Conservation (phyloP, 1,284 basidiomycete species). For the Sporisorium reilianum region DNA sequence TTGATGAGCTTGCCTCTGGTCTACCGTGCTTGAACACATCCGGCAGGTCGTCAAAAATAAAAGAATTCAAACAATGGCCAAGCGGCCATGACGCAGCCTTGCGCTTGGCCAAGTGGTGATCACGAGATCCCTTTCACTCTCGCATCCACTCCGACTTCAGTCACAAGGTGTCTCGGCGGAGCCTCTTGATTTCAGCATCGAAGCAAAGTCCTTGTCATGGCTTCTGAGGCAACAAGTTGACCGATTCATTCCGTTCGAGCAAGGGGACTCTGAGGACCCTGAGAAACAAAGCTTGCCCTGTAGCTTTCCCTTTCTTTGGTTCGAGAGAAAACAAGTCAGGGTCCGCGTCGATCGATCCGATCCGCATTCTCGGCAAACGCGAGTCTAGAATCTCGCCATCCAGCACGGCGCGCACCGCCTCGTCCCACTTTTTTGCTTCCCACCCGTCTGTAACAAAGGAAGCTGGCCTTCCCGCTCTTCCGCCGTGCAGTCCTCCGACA, state of each 20-base stretch:
- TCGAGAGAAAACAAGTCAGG: slow-evolving; percentile 9
- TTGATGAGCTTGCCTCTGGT: not conserved
- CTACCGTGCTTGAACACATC: too few relatives aligned
- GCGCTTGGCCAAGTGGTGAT: slow-evolving; percentile 1
- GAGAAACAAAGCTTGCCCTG: too few relatives aligned
- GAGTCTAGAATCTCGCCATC: slow-evolving; percentile 19
- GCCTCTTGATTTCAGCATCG: not conserved
- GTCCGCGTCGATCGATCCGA: slow-evolving; percentile 36
- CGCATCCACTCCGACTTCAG: slow-evolving; percentile 2
- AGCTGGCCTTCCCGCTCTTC: not conserved
- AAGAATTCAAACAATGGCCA: not conserved
- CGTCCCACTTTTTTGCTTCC: not conserved
- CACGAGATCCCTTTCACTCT: slow-evolving; percentile 11
- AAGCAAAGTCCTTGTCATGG: too few relatives aligned
- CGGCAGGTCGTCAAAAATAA: too few relatives aligned
- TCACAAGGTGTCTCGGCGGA: not conserved
- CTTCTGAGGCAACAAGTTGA: too few relatives aligned
- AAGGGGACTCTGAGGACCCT: too few relatives aligned
- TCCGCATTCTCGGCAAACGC: slow-evolving; percentile 23
- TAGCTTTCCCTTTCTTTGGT: too few relatives aligned
- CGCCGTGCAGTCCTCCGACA: not conserved
- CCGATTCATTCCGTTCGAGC: too few relatives aligned
- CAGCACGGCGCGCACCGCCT: slow-evolving; percentile 1
- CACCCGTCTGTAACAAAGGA: too few relatives aligned
- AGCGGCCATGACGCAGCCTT: slow-evolving; percentile 1